A percentile compares a stretch with the other conserved stretches of the same genome.
These are phyloP conservation scores for Eucalyptus sideroxylon DNA, from an alignment of 345 rosid genomes.

Conservation along the genomic window DNA sequence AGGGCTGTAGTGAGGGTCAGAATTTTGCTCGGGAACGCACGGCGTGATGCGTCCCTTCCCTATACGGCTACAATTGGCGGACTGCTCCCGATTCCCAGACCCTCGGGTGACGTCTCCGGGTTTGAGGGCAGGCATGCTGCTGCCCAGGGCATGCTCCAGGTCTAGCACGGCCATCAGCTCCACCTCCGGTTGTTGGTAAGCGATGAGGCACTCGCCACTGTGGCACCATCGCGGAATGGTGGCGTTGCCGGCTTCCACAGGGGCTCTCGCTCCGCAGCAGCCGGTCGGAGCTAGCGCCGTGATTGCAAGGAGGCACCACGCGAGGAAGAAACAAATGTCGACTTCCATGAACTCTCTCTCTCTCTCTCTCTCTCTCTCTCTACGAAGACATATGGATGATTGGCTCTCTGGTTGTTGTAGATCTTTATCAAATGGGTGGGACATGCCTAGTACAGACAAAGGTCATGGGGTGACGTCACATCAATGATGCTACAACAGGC, in stretches of 20 bases:
- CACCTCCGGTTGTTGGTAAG: background rate
- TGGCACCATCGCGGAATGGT: background rate
- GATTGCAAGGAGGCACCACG: background rate
- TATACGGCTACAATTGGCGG: background rate
- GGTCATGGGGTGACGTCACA: background rate
- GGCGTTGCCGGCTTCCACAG: background rate
- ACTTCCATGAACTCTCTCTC: background rate
- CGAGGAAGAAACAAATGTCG: background rate
- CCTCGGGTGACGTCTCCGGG: background rate
- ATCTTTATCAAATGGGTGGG: background rate
- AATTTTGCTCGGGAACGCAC: background rate
- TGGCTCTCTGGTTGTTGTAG: background rate
- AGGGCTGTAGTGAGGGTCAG: background rate
- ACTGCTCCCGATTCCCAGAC: fast-evolving
- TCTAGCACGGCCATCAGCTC: background rate
- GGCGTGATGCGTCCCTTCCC: background rate
- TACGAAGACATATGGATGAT: background rate
- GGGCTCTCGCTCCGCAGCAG: background rate
- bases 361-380: background rate
- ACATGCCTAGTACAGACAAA: background rate
- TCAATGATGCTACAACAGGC: background rate
- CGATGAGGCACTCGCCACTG: background rate
- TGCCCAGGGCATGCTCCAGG: too few species aligned
- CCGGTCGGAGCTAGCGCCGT: background rate
- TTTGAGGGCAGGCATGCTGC: background rate